Evolutionary conservation across 352 stramenopile species (phyloP).

Genomic region (Pythium insidiosum): DNA sequence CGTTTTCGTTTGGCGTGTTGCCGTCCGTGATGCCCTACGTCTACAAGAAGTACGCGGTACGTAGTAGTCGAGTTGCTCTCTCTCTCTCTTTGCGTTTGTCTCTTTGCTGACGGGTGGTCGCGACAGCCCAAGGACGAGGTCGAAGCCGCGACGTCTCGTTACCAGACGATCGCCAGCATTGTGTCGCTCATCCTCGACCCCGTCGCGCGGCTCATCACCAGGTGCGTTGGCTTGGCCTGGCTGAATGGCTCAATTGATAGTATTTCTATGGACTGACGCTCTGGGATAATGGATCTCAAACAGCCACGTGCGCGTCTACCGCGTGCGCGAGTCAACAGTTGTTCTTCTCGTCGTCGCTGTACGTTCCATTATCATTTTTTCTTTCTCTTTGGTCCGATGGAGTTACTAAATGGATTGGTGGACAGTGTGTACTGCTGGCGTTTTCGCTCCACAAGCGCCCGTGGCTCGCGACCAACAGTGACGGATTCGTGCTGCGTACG

Average conservation of each 20-base stretch:
- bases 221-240: conserved; percentile 5
- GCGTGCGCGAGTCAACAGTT: conserved; percentile 27
- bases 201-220: conserved; percentile 29
- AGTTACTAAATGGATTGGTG: neutral
- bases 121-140: conserved; percentile 22
- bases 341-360: conserved; percentile 33
- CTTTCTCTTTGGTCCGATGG: neutral
- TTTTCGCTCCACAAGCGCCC: conserved; percentile 36
- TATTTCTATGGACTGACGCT: neutral
- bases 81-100: neutral
- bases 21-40: conserved; percentile 68
- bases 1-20: conserved; percentile 56
- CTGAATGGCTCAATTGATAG: neutral
- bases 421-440: conserved; percentile 29
- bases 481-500: conserved; percentile 52
- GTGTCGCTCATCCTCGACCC: conserved; percentile 47
- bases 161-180: conserved; percentile 48
- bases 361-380: conserved; percentile 5
- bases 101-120: neutral
- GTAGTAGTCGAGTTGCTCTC: neutral
- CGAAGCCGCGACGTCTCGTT: conserved; percentile 30
- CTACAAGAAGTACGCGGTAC: conserved; percentile 62
- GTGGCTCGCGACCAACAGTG: conserved; percentile 21
- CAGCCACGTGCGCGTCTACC: conserved; percentile 42
- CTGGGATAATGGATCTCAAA: neutral